These are phyloP conservation scores for Cercospora beticola DNA, from an alignment of 2,329 filamentous ascomycete genomes.

Conservation along the genomic window DNA sequence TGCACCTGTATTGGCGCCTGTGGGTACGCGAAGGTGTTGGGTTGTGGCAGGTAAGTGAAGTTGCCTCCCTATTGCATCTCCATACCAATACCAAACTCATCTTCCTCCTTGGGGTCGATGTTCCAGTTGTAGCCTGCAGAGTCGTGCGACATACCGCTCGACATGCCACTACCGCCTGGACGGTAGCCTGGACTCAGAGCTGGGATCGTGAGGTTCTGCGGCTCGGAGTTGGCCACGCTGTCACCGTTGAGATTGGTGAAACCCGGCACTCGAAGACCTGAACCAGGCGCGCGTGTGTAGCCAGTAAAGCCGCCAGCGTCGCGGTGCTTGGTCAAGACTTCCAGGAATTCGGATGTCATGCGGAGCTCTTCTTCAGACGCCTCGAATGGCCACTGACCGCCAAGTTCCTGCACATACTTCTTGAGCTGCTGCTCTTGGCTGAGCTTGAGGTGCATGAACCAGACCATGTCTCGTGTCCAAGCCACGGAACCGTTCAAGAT, in stretches of 20 bases:
- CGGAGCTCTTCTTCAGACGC: slow-evolving; percentile 88
- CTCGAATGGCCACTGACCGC: slow-evolving; percentile 75
- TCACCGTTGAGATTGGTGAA: slow-evolving; percentile 92
- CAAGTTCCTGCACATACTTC: slow-evolving; percentile 69
- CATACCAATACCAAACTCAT: slow-evolving; percentile 87
- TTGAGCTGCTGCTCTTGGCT: slow-evolving; percentile 85
- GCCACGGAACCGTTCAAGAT: slow-evolving; percentile 95
- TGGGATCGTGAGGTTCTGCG: slow-evolving; percentile 30
- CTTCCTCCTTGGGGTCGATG: slow-evolving; percentile 84
- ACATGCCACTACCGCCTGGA: slow-evolving; percentile 67
- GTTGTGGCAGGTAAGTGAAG: slow-evolving; percentile 18
- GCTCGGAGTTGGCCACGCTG: slow-evolving; percentile 57
- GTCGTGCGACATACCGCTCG: slow-evolving; percentile 48
- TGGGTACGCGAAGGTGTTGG: not conserved
- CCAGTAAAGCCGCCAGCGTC: slow-evolving; percentile 62
- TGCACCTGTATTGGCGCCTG: not conserved
- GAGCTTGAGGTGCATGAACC: slow-evolving; percentile 86
- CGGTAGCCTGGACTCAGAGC: slow-evolving; percentile 53
- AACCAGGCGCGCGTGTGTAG: slow-evolving; percentile 81
- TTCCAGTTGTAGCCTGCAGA: slow-evolving; percentile 46
- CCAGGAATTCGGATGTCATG: slow-evolving; percentile 90
- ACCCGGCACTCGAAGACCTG: slow-evolving; percentile 84
- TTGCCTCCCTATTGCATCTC: slow-evolving; percentile 48
- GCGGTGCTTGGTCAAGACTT: slow-evolving; percentile 80
- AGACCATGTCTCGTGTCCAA: slow-evolving; percentile 98